Evolutionary conservation across 352 stramenopile species (phyloP), one percentile per base, ranked within the genome.

Genomic region (Phytophthora pini): DNA sequence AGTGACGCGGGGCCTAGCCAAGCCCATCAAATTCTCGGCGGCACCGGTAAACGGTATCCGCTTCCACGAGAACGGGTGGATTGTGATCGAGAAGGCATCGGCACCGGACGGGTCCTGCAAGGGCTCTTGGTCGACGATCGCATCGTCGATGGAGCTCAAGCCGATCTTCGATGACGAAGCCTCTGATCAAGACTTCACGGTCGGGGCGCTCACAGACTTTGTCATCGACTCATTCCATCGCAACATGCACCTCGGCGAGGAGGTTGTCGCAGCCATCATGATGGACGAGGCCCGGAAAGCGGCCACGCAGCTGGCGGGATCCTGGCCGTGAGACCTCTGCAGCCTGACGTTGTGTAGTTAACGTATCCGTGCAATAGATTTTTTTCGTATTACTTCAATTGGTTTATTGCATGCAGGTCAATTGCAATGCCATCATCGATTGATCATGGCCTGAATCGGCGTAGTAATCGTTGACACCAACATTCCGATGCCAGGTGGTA

Each of bases 1-100:
- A 40, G 17, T 86, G 5, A 86, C 76, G 64, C 57, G 67, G 6
- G 72, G 71, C 2, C 24, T 77, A 9, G 56, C 83, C 26, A 79
- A 84, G 26, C 76, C 78, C 0, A 68, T 82, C 24, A 72, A 74
- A 53, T 79, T 87, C 52, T 76, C 62, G 1, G 76, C 72, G 11
- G 66, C 59, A 13, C 72, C 70, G 0, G 61, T 86, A 40, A 68
- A 77, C 1, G 76, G 74, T 40, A 67, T 84, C 34, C 54, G 70
- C 15, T 80, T 89, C 47, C 60, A 78, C 7, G 75, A 84, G 56
- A 68, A 72, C 40, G 76, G 74, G 5, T 89, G 74, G 68, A 36
- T 79, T 15, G 53, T 84, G n/a, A 56, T 84, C 11, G 67, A 76
- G 44, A 67, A 65, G 45, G 65, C 48, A 22, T 36, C 62, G 2